Evolutionary conservation across 768 basidiomycete species (phyloP).

Genomic region (Coprinopsis strossmayeri): DNA sequence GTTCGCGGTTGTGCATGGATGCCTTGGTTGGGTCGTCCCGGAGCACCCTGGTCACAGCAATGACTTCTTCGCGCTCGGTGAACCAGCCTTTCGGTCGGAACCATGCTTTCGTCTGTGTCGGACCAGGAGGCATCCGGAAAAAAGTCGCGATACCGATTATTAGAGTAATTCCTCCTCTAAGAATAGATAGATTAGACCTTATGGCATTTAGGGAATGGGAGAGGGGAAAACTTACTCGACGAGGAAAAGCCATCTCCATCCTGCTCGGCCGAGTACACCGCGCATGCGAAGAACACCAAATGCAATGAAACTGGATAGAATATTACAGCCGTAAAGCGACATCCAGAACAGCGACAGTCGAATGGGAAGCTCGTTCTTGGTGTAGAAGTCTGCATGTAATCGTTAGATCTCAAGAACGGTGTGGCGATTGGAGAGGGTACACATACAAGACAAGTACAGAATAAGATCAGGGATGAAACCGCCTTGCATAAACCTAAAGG

Average conservation of each 20-base stretch:
- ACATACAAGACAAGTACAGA: conserved; percentile 53
- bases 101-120: conserved; percentile 52
- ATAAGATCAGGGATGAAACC: conserved; percentile 55
- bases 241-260: conserved; percentile 35
- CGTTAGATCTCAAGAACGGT: background rate
- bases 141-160: conserved; percentile 47
- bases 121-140: conserved; percentile 55
- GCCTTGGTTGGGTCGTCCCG: conserved; percentile 61
- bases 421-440: background rate
- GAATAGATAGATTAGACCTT: conserved; percentile 33
- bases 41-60: conserved; percentile 53
- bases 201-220: conserved; percentile 38
- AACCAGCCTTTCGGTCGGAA: conserved; percentile 61
- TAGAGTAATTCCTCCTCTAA: conserved; percentile 38
- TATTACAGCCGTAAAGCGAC: conserved; percentile 36
- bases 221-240: conserved; percentile 10
- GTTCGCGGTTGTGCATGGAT: conserved; percentile 70
- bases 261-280: conserved; percentile 43
- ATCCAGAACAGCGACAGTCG: conserved; percentile 54
- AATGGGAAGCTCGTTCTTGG: conserved; percentile 50
- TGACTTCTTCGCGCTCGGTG: conserved; percentile 52
- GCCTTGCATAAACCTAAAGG: conserved; percentile 20
- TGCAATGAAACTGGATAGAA: conserved; percentile 49
- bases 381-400: conserved; percentile 43
- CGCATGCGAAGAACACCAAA: conserved; percentile 58